Evolutionary conservation across 1,284 basidiomycete genomes (phyloP).

Genomic region (Papiliotrema terrestris): DNA sequence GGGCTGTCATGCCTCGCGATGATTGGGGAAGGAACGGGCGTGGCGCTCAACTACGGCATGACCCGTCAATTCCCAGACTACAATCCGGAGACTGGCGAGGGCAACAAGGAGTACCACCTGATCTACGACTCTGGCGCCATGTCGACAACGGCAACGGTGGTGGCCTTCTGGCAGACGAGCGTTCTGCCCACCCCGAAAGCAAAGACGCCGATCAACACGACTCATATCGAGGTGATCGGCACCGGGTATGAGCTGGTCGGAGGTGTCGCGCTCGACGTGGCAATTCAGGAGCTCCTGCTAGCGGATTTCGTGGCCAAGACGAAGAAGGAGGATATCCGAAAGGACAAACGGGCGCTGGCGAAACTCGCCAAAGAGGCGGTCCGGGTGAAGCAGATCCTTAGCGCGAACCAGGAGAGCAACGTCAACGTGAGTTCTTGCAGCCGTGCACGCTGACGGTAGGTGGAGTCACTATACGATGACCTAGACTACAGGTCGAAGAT

Average conservation of each 20-base stretch:
- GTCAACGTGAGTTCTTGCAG: conserved; percentile 58
- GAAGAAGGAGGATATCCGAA: conserved; percentile 27
- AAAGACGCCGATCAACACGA: conserved; percentile 57
- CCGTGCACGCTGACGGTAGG: conserved; percentile 33
- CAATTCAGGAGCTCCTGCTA: conserved; percentile 75
- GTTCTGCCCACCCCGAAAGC: conserved; percentile 47
- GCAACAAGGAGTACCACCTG: conserved; percentile 74
- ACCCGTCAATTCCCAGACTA: conserved; percentile 70
- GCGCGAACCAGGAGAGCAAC: conserved; percentile 79
- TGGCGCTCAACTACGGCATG: conserved; percentile 95
- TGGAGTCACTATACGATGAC: conserved; percentile 86
- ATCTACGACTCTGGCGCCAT: conserved; percentile 93
- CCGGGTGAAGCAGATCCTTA: conserved; percentile 87
- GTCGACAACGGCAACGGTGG: conserved; percentile 79
- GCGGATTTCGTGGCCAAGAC: conserved; percentile 66
- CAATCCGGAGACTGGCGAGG: conserved; percentile 32
- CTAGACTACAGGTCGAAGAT: conserved; percentile 82
- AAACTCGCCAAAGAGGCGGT: conserved; percentile 91
- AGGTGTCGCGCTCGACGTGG: conserved; percentile 78
- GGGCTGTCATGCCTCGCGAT: conserved; percentile 79
- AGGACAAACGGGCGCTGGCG: conserved; percentile 80
- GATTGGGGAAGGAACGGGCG: conserved; percentile 88
- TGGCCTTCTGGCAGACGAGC: conserved; percentile 65
- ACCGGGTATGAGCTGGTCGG: conserved; percentile 77
- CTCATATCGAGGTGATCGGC: conserved; percentile 70